Conservation (phyloP, 495 filamentous ascomycete species). For the Lichina pygmaea region DNA sequence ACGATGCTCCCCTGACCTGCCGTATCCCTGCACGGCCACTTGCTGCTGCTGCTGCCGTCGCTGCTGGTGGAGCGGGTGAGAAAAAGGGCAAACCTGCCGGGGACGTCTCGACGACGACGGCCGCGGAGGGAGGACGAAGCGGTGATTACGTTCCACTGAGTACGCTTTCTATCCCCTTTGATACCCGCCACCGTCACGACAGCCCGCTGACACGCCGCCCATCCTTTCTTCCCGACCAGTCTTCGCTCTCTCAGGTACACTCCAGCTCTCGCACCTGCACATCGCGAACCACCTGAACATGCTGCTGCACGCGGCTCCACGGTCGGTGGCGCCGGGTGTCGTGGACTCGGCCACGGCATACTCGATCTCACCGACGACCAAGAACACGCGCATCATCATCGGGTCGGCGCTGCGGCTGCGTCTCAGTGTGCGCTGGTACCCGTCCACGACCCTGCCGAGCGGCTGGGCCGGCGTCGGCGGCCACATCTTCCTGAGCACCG, state of each 20-base stretch:
- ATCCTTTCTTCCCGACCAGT: slow-evolving; percentile 9
- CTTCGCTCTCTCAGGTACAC: slow-evolving; percentile 65
- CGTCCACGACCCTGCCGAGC: slow-evolving; percentile 34
- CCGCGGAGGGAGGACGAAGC: slow-evolving; percentile 7
- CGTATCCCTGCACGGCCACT: slow-evolving; percentile 58
- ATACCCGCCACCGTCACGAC: slow-evolving; percentile 16
- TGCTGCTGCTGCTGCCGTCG: slow-evolving; percentile 8
- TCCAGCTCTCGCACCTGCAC: slow-evolving; percentile 77
- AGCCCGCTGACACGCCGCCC: slow-evolving; percentile 18
- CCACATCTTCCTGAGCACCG: slow-evolving; percentile 35
- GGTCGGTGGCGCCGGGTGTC: slow-evolving; percentile 26
- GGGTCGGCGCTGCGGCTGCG: slow-evolving; percentile 60
- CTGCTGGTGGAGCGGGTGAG: neutral
- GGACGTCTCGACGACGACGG: neutral
- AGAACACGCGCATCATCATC: slow-evolving; percentile 43
- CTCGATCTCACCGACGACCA: slow-evolving; percentile 35
- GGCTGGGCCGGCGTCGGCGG: slow-evolving; percentile 28
- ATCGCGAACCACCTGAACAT: slow-evolving; percentile 74
- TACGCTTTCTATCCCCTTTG: neutral
- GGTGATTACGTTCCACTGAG: slow-evolving; percentile 27
- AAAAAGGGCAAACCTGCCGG: no score
- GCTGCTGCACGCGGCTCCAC: slow-evolving; percentile 43
- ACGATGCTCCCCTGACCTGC: slow-evolving; percentile 78
- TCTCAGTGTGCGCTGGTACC: slow-evolving; percentile 70
- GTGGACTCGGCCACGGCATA: slow-evolving; percentile 73